A percentile compares a stretch with the other conserved stretches of the same genome.
These are phyloP conservation scores for Dictyophora rubrovolvata DNA, from an alignment of 768 basidiomycete genomes.

Conservation along the genomic window DNA sequence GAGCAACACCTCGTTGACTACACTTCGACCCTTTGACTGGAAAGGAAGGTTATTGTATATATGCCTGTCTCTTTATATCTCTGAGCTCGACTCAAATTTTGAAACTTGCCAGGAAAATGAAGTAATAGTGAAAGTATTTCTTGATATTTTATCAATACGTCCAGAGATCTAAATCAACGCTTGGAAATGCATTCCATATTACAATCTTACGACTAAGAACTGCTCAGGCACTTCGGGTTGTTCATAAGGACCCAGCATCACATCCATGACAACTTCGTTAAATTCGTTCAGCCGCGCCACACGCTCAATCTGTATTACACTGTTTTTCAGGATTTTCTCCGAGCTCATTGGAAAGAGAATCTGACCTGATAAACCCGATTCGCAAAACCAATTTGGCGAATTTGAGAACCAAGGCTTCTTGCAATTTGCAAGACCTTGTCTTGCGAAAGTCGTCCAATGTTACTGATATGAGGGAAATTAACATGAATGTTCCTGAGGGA, in stretches of 20 bases:
- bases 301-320: constrained; percentile 34
- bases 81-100: neutral
- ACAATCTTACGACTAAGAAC: constrained; percentile 57
- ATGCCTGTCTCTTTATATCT: too few species aligned
- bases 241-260: constrained; percentile 43
- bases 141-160: too few species aligned
- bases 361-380: constrained; percentile 62
- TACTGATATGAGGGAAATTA: constrained; percentile 28
- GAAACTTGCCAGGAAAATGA: neutral
- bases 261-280: constrained; percentile 28
- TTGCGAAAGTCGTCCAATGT: constrained; percentile 6
- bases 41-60: too few species aligned
- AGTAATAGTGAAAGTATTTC: too few species aligned
- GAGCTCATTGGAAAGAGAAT: neutral
- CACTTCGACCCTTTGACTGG: neutral
- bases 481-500: constrained; percentile 51
- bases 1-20: neutral
- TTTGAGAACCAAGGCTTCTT: constrained; percentile 36
- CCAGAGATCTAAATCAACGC: neutral
- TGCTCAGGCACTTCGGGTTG: constrained; percentile 60
- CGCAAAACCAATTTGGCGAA: constrained; percentile 58
- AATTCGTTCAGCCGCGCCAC: constrained; percentile 26
- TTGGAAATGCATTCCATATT: constrained; percentile 4
- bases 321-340: neutral
- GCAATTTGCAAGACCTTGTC: constrained; percentile 36